These are phyloP conservation scores for Aspergillus fructus DNA, from an alignment of 2,329 filamentous ascomycete species.

Conservation along the genomic window DNA sequence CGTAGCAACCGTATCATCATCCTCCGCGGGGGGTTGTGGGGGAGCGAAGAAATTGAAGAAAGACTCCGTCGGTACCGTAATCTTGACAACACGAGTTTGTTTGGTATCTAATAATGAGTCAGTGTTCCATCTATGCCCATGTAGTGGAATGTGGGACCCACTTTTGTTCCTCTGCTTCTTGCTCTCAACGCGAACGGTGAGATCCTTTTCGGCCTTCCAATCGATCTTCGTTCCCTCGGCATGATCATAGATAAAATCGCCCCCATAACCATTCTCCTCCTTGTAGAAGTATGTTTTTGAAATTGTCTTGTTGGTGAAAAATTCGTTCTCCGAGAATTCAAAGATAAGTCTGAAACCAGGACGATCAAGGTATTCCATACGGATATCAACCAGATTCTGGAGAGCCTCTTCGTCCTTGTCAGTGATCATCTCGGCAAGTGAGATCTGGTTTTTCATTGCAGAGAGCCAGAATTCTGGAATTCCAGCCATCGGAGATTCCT, in stretches of 20 bases:
- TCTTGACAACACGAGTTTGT: conserved; percentile 98
- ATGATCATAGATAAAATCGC: conserved; percentile 99
- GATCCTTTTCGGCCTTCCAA: conserved; percentile 89
- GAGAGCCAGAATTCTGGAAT: conserved; percentile 99
- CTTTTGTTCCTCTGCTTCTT: conserved; percentile 99
- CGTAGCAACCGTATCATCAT: conserved; percentile 67
- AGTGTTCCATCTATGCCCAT: neutral
- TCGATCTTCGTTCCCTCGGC: conserved; percentile 97
- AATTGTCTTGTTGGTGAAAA: conserved; percentile 95
- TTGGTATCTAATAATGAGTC: conserved; percentile 73
- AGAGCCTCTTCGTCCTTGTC: conserved; percentile 94
- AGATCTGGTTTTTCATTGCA: conserved; percentile 99
- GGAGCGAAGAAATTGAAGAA: conserved; percentile 99
- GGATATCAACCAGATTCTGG: conserved; percentile 85
- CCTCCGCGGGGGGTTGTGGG: conserved; percentile 77
- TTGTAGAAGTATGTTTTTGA: conserved; percentile 99
- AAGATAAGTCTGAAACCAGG: conserved; percentile 98
- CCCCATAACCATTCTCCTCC: conserved; percentile 96
- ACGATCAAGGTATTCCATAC: conserved; percentile 99
- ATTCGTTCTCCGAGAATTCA: conserved; percentile 92
- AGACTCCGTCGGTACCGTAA: conserved; percentile 96
- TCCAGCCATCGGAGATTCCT: conserved; percentile 60
- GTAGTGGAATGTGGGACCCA: conserved; percentile 49
- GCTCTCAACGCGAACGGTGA: conserved; percentile 93
- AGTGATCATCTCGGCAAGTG: conserved; percentile 96